Evolutionary conservation across 768 basidiomycete genomes (phyloP).

Genomic region (Tulasnella sp.): DNA sequence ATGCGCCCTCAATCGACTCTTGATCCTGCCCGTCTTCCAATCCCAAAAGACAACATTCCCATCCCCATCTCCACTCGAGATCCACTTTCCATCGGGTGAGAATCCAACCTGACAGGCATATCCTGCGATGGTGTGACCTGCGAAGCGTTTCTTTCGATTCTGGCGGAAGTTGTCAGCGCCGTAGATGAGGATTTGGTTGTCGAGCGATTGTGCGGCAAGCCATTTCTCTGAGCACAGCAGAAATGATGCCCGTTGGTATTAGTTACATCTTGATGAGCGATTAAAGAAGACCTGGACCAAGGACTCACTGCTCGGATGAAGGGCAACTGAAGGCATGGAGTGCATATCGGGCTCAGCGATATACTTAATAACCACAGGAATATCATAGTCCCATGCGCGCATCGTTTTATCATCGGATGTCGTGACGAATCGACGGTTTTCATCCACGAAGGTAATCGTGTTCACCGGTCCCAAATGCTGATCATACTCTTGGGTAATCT

Average conservation of each 20-base stretch:
- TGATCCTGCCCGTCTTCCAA: slow-evolving; percentile 96
- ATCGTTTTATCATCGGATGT: slow-evolving; percentile 99
- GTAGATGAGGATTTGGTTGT: slow-evolving; percentile 97
- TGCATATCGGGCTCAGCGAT: slow-evolving; percentile 99
- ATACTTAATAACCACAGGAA: slow-evolving; percentile 98
- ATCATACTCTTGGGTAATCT: slow-evolving; percentile 97
- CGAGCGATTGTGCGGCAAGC: slow-evolving; percentile 93
- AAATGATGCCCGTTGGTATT: no score
- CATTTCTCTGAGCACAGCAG: slow-evolving; percentile 58
- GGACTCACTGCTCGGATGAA: slow-evolving; percentile 85
- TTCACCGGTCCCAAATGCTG: slow-evolving; percentile 98
- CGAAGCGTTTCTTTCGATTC: slow-evolving; percentile 96
- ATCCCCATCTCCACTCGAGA: slow-evolving; percentile 90
- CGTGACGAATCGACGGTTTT: slow-evolving; percentile 93
- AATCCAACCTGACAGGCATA: slow-evolving; percentile 97
- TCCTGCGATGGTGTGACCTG: slow-evolving; percentile 92
- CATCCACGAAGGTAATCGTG: slow-evolving; percentile 97
- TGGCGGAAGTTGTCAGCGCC: slow-evolving; percentile 98
- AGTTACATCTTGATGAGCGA: no score
- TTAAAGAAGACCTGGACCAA: neutral
- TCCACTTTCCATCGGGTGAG: slow-evolving; percentile 97
- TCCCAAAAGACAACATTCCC: slow-evolving; percentile 99
- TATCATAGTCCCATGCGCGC: slow-evolving; percentile 98
- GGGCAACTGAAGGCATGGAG: slow-evolving; percentile 95
- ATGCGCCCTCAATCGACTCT: slow-evolving; percentile 80